Evolutionary conservation across 768 basidiomycete genomes (phyloP).

Genomic region (Suillus alpinus): DNA sequence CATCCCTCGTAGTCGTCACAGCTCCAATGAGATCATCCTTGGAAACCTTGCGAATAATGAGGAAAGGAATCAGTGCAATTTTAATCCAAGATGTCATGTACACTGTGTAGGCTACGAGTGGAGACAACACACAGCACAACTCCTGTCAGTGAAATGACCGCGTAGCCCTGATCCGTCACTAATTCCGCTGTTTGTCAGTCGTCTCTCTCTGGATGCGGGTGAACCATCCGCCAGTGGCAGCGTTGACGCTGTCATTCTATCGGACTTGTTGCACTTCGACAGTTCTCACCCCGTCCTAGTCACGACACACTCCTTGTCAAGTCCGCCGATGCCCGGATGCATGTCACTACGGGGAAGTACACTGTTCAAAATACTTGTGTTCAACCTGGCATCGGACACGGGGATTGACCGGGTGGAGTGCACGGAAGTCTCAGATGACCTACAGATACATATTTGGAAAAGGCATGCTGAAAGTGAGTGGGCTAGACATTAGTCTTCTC

Average conservation of each 20-base stretch:
- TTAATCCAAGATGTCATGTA: constrained; percentile 41
- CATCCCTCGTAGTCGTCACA: constrained; percentile 55
- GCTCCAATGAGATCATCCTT: constrained; percentile 62
- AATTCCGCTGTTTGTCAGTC: constrained; percentile 11
- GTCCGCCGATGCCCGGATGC: constrained; percentile 39
- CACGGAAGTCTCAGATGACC: constrained; percentile 11
- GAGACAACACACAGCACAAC: constrained; percentile 47
- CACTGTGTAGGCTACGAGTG: constrained; percentile 57
- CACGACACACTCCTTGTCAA: constrained; percentile 49
- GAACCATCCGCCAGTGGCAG: constrained; percentile 43
- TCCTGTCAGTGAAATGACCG: constrained; percentile 42
- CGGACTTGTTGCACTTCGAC: constrained; percentile 72
- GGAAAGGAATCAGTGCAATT: constrained; percentile 40
- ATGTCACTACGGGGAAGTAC: constrained; percentile 66
- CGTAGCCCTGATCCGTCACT: constrained; percentile 11
- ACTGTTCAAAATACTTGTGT: constrained; percentile 50
- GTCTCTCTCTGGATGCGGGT: constrained; percentile 9
- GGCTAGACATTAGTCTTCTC: constrained; percentile 35
- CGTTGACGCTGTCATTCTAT: constrained; percentile 64
- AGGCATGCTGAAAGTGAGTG: constrained; percentile 45
- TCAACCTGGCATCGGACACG: constrained; percentile 34
- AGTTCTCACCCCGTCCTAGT: constrained; percentile 56
- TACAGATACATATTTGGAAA: constrained; percentile 42
- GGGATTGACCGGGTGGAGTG: constrained; percentile 52
- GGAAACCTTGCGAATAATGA: constrained; percentile 56